phyloP scores from a whole-genome alignment of 2,329 filamentous ascomycete species.

The Fusarium vanettenii region DNA sequence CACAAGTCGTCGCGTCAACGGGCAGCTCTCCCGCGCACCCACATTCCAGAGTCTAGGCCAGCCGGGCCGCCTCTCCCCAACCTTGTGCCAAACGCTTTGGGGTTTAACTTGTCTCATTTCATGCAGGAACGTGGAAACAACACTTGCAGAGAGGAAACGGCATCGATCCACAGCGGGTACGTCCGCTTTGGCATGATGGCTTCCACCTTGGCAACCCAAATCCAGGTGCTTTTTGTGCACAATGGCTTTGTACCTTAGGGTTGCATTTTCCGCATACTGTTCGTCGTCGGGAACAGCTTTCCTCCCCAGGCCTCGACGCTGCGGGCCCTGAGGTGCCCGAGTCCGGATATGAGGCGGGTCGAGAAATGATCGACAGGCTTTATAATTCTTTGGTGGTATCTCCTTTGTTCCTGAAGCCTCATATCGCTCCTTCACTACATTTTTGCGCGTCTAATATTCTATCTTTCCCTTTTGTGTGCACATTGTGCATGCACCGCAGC shows the following conservation, averaged over 20 bases:
- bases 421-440: background rate
- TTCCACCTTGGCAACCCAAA: constrained; percentile 32
- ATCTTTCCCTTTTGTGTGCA: constrained; percentile 9
- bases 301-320: background rate
- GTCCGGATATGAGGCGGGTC: constrained; percentile 18
- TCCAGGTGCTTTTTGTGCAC: constrained; percentile 10
- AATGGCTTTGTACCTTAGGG: constrained; percentile 18
- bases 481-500: background rate
- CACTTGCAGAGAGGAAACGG: constrained; percentile 3
- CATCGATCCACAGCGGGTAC: constrained; percentile 9
- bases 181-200: constrained; percentile 28
- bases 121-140: constrained; percentile 14
- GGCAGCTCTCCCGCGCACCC: background rate
- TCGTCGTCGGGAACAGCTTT: background rate
- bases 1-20: constrained; percentile 3
- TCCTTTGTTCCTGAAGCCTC: background rate
- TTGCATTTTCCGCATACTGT: background rate
- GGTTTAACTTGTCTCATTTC: constrained; percentile 16
- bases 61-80: background rate
- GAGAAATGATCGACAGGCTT: constrained; percentile 2
- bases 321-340: background rate
- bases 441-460: background rate
- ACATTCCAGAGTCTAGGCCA: constrained; percentile 26
- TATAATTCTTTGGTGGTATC: constrained; percentile 20
- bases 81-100: background rate